Percentiles rank a stretch among this genome's conserved stretches.
Evolutionary conservation across 805 yeast genomes (phyloP).

Genomic region (Grigorovia transvaalensis): DNA sequence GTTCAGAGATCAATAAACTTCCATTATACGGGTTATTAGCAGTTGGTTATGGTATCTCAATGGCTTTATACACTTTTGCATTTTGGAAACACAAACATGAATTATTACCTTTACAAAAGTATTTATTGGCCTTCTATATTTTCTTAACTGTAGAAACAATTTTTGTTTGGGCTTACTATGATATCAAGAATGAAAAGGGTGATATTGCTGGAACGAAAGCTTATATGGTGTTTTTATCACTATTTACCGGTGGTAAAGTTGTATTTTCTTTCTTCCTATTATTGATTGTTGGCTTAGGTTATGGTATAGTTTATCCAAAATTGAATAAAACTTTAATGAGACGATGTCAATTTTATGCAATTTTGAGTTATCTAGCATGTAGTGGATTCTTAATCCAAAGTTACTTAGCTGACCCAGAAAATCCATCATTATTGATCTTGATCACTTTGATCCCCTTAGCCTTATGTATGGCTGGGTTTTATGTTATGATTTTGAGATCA

Average conservation of each 20-base stretch:
- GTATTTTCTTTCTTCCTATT: constrained; percentile 83
- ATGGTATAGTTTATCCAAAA: constrained; percentile 86
- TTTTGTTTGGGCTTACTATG: constrained; percentile 86
- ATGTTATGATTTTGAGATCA: constrained; percentile 62
- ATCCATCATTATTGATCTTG: constrained; percentile 41
- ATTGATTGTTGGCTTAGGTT: constrained; percentile 80
- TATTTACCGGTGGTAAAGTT: constrained; percentile 69
- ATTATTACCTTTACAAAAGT: constrained; percentile 80
- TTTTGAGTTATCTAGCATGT: constrained; percentile 44
- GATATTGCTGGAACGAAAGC: constrained; percentile 48
- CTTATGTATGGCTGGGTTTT: constrained; percentile 58
- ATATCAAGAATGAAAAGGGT: constrained; percentile 60
- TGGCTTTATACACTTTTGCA: constrained; percentile 76
- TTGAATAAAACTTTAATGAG: constrained; percentile 67
- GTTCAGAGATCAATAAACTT: constrained; percentile 82
- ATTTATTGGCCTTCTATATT: constrained; percentile 74
- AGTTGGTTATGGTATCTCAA: constrained; percentile 67
- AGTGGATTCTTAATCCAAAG: constrained; percentile 44
- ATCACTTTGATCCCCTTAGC: constrained; percentile 63
- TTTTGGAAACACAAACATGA: constrained; percentile 80
- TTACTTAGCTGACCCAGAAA: constrained; percentile 42
- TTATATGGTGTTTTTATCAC: constrained; percentile 67
- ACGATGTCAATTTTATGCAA: constrained; percentile 51
- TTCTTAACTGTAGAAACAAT: constrained; percentile 78
- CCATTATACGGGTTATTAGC: constrained; percentile 83